Evolutionary conservation across 2,329 filamentous ascomycete genomes (phyloP).

Genomic region (Arthrobotrys sphaeroides): DNA sequence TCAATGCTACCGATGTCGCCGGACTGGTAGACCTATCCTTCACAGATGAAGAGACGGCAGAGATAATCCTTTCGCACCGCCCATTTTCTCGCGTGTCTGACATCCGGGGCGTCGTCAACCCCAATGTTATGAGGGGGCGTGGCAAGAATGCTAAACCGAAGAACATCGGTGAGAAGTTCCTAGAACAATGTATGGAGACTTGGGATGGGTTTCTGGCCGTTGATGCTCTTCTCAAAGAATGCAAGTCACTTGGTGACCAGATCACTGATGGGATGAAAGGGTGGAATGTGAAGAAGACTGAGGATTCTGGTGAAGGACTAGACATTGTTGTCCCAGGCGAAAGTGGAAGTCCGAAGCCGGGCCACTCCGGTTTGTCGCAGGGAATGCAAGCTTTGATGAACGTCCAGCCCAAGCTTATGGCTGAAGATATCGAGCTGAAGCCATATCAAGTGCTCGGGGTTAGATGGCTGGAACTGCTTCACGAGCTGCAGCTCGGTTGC

Average conservation of each 20-base stretch:
- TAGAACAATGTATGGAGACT: slow-evolving; percentile 76
- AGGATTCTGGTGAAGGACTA: slow-evolving; percentile 68
- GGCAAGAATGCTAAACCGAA: slow-evolving; percentile 66
- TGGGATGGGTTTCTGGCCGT: slow-evolving; percentile 82
- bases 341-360: slow-evolving; percentile 61
- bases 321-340: slow-evolving; percentile 65
- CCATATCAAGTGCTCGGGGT: slow-evolving; percentile 93
- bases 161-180: slow-evolving; percentile 72
- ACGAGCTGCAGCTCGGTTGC: slow-evolving; percentile 79
- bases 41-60: slow-evolving; percentile 74
- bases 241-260: slow-evolving; percentile 76
- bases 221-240: slow-evolving; percentile 80
- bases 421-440: slow-evolving; percentile 79
- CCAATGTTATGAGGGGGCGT: slow-evolving; percentile 64
- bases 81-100: slow-evolving; percentile 76
- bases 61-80: slow-evolving; percentile 75
- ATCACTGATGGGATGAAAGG: slow-evolving; percentile 72
- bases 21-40: slow-evolving; percentile 85
- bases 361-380: slow-evolving; percentile 56
- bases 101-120: slow-evolving; percentile 70
- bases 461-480: slow-evolving; percentile 91
- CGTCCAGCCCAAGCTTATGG: slow-evolving; percentile 80
- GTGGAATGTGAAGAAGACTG: slow-evolving; percentile 72
- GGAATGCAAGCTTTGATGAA: slow-evolving; percentile 64
- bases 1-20: slow-evolving; percentile 79